Evolutionary conservation across 495 filamentous ascomycete species (phyloP), one percentile per base, ranked within the genome.

Genomic region (Cudoniella acicularis): DNA sequence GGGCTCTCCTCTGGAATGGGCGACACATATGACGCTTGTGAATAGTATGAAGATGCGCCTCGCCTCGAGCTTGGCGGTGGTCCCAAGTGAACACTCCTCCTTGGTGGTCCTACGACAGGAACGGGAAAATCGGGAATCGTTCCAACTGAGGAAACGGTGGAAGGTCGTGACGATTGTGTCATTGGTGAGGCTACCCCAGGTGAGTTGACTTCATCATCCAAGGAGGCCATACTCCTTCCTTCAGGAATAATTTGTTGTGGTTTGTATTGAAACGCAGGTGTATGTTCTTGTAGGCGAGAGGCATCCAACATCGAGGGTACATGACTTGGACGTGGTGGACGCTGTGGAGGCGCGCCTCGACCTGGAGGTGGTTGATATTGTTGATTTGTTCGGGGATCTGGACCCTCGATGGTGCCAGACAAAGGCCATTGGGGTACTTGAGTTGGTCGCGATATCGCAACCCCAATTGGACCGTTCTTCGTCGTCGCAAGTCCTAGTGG

Each of bases 1-100:
- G 82, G 78, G 51, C 82, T 78, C 67, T 96, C 92, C 70, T 97
- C 92, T 1, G 85, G 88, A 55, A 97, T 96, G 1, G 92, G 92
- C 8, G 92, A 90, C 3, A 96, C 90, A 56, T 79, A 90, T 1
- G 89, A 90, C n/a, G 72, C 66, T 55, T 79, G 80, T 21, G 89
- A 91, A 62, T 90, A 90, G 30, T 86, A 88, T n/a, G 87, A 84
- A 1, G 85, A 83, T 24, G 77, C 84, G 0, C 87, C 89, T 62
- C 87, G 77, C 63, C 88, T 77, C 13, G 87, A 77, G 41, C 83
- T 85, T 18, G 88, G 88, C 9, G 84, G 85, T 30, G 86, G 85
- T 22, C 83, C 83, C 36, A 85, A 74, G 60, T 75, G 82, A 36
- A 79, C 80, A 60, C 77, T 83, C 52, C 81, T 77, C 60, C 80